Conservation (phyloP, 2,329 filamentous ascomycete genomes). For the Phialophora chinensis region DNA sequence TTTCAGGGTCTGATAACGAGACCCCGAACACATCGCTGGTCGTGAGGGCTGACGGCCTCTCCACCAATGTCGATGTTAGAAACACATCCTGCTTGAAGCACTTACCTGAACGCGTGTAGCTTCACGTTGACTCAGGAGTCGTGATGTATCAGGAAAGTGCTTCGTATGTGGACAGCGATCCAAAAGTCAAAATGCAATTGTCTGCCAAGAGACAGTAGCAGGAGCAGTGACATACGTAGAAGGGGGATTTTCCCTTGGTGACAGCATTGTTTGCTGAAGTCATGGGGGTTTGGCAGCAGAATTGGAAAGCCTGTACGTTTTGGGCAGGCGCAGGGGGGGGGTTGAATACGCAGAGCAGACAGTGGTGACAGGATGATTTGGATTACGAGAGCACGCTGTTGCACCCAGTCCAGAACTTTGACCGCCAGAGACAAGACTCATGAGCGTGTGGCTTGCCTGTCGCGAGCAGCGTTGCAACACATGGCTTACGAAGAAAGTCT, state of each 20-base stretch:
- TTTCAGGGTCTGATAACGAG: slow-evolving; percentile 11
- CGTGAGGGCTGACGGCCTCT: slow-evolving; percentile 10
- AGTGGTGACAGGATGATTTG: not conserved
- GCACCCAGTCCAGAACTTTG: slow-evolving; percentile 19
- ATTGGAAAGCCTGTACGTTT: slow-evolving; percentile 5
- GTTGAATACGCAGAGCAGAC: slow-evolving; percentile 1
- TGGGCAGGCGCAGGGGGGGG: slow-evolving; percentile 11
- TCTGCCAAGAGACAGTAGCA: not conserved
- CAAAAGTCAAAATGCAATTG: not conserved
- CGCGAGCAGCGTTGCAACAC: slow-evolving; percentile 17
- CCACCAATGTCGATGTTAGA: slow-evolving; percentile 14
- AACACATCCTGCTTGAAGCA: not conserved
- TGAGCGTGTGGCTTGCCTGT: slow-evolving; percentile 9
- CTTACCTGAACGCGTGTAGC: not conserved
- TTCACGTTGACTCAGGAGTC: not conserved
- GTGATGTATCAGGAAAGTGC: slow-evolving; percentile 13
- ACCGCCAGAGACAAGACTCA: slow-evolving; percentile 6
- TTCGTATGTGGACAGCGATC: not conserved
- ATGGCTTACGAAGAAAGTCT: slow-evolving; percentile 25
- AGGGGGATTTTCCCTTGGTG: not conserved
- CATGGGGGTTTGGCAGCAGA: not conserved
- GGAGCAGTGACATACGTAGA: not conserved
- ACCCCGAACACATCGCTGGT: not conserved
- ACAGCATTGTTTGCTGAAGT: slow-evolving; percentile 1
- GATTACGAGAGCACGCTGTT: slow-evolving; percentile 24